Evolutionary conservation across 1,284 basidiomycete genomes (phyloP), one percentile per base, ranked within the genome.

Genomic region (Schizophyllum amplum): DNA sequence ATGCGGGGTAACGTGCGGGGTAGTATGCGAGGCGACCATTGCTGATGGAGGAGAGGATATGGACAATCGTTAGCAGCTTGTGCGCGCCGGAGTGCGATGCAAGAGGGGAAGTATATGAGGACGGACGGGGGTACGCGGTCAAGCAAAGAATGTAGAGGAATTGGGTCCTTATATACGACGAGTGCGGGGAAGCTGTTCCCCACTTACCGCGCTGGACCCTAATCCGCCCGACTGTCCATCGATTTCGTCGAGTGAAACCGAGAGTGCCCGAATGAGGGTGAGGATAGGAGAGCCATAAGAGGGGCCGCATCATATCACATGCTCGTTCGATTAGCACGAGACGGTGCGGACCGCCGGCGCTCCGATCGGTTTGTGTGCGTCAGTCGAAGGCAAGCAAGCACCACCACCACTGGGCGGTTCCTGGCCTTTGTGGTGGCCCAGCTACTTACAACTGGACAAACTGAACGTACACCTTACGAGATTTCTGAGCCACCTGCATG

Each of bases 1-100:
- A 71, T 89, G 87, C 47, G 89, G 88, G 62, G 89, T 90, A 56
- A 90, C 86, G 69, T 90, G 90, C 66, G 89, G 89, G 5, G 87
- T 88, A 53, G 83, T 77, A 68, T 83, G 78, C 58, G 79, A 72
- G 67, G 78, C 76, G 62, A 80, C 79, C 83, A 85, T 86, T 61
- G 62, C 74, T 65, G 58, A 48, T 55, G 55, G 55, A 46, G 52
- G 57, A 47, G 48, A 23, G 17, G 13, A 42, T 49, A 42, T 13
- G 33, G 33, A n/a, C n/a, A n/a, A n/a, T n/a, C n/a, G n/a, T n/a
- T n/a, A n/a, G n/a, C n/a, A n/a, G n/a, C n/a, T n/a, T n/a, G n/a
- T n/a, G n/a, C n/a, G n/a, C n/a, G n/a, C n/a, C n/a, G n/a, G n/a
- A n/a, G n/a, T n/a, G n/a, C n/a, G n/a, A n/a, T n/a, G n/a, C n/a